Conservation (phyloP, 2,329 filamentous ascomycete species). For the Fusarium heterosporum region DNA sequence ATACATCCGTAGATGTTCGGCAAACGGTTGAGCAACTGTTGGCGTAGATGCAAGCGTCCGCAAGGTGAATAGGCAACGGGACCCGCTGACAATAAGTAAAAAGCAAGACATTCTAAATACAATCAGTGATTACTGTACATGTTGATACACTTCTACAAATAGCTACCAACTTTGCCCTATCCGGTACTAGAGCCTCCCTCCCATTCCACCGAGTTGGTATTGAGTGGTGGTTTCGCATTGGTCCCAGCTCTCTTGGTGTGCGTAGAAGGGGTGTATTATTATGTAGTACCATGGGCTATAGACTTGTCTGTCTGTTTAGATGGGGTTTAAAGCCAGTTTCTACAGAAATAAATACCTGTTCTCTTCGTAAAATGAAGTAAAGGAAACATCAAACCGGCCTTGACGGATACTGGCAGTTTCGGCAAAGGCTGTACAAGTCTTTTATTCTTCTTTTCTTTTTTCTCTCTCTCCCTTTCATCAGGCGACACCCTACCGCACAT, state of each 20-base stretch:
- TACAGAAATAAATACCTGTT: slow-evolving; percentile 9
- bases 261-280: slow-evolving; percentile 20
- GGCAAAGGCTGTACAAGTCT: slow-evolving; percentile 13
- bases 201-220: slow-evolving; percentile 43
- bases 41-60: slow-evolving; percentile 15
- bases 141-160: neutral
- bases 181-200: slow-evolving; percentile 31
- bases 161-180: slow-evolving; percentile 29
- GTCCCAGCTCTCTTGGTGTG: slow-evolving; percentile 22
- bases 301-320: neutral
- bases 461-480: neutral
- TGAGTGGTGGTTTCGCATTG: slow-evolving; percentile 32
- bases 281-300: neutral
- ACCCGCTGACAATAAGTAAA: slow-evolving; percentile 9
- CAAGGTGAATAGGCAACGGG: slow-evolving; percentile 19
- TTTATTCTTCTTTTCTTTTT: neutral
- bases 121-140: neutral
- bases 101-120: slow-evolving; percentile 7
- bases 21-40: neutral
- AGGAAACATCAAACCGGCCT: neutral
- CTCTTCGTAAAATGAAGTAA: neutral
- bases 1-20: neutral
- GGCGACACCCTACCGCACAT: slow-evolving; percentile 15
- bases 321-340: slow-evolving; percentile 2
- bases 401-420: slow-evolving; percentile 4